Percentiles rank a stretch among this genome's conserved stretches.
Conservation (phyloP, 2,329 filamentous ascomycete species). For the Trichoderma atroviride region DNA sequence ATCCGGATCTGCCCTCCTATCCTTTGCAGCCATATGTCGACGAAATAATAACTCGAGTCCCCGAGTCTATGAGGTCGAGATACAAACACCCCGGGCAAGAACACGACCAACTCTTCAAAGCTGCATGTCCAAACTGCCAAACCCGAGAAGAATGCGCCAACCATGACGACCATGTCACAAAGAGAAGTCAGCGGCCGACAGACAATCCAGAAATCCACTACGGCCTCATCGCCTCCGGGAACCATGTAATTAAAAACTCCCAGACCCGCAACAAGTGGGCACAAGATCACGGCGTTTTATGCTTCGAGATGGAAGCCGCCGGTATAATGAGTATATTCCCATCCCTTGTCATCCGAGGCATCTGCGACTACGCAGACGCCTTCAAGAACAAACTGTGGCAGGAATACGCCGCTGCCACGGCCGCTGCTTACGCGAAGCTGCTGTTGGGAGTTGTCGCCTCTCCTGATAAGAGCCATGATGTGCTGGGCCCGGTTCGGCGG, state of each 20-base stretch:
- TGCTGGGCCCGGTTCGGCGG: too few relatives aligned
- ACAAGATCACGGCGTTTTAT: not conserved
- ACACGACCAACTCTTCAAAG: not conserved
- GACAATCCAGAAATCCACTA: not conserved
- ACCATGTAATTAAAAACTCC: not conserved
- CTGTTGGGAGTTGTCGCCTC: not conserved
- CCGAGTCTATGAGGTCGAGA: not conserved
- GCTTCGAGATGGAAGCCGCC: conserved; percentile 38
- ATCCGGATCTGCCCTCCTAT: not conserved
- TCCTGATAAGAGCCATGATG: not conserved
- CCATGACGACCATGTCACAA: not conserved
- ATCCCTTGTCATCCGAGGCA: conserved; percentile 43
- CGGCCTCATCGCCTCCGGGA: not conserved
- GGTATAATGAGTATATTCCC: conserved; percentile 35
- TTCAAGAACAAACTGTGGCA: conserved; percentile 46
- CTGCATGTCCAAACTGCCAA: not conserved
- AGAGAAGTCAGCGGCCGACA: not conserved
- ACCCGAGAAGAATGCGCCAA: not conserved
- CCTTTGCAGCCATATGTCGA: not conserved
- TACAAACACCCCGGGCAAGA: not conserved
- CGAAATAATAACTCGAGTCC: not conserved
- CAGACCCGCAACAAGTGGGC: not conserved
- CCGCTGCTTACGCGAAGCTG: conserved; percentile 33
- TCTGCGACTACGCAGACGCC: conserved; percentile 45
- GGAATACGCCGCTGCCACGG: conserved; percentile 39